Evolutionary conservation across 352 stramenopile genomes (phyloP), one percentile per base, ranked within the genome.

Genomic region (Phytophthora pistaciae): DNA sequence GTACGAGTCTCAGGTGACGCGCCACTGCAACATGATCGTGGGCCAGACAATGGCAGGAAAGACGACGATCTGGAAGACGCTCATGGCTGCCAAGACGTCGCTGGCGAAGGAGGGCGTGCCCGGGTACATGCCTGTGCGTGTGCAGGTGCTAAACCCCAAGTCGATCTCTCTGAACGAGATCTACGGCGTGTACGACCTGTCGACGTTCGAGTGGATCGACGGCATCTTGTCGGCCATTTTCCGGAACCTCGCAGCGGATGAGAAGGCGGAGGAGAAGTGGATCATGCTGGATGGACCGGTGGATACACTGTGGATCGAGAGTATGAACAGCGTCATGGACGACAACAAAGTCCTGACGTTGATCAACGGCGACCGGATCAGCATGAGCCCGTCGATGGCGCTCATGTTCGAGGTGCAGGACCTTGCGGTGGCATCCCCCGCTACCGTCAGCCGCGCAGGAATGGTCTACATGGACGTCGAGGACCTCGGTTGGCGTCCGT

Each of bases 351-450:
- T 95, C 29, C 73, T 96, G 11, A 95, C 85, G 16, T 73, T 96
- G 48, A 94, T 95, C 63, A 97, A 96, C 68, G 90, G 90, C 21
- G 89, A 97, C 55, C 85, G 88, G 18, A 95, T 97, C 66, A 92
- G 82, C 58, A 95, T 96, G 88, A 93, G 83, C 31, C 66, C 85
- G 9, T 91, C 85, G 1, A 95, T 96, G 89, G 85, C 96, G 53
- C 92, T 98, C 42, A 83, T 99, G 59, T 98, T 99, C 56, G 96
- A 99, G 70, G 95, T 98, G 5, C 96, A 98, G 70, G 95, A 99
- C 69, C 82, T 99, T 1, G 91, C 91, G 0, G 95, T 98, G 9
- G 96, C 96, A 21, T 98, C 93, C 9, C 96, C 96, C 3, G 96
- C 96, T 1, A 99, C 96, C 3, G 96, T 99, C 1, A 98, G 89